Conservation (phyloP, 2,329 filamentous ascomycete species). For the Aureobasidium zeae region DNA sequence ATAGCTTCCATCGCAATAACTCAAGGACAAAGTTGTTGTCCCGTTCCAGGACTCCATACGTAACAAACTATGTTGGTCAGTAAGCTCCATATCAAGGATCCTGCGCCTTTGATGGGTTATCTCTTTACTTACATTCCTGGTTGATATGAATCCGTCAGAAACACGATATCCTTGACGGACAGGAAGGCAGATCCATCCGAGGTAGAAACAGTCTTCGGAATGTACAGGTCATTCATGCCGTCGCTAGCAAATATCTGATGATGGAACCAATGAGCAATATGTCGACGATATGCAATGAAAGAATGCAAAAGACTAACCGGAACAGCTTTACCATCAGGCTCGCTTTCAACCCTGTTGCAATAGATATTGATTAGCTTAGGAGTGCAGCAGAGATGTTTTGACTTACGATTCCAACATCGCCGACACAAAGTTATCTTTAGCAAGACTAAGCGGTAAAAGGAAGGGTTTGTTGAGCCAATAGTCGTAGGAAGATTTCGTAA, state of each 20-base stretch:
- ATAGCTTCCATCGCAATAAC: neutral
- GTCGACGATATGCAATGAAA: neutral
- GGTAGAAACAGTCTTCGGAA: neutral
- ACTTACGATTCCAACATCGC: neutral
- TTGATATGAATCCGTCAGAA: neutral
- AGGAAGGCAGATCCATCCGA: neutral
- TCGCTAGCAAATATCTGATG: neutral
- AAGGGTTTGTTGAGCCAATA: neutral
- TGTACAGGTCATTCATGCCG: neutral
- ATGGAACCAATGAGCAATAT: neutral
- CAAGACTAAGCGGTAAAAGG: neutral
- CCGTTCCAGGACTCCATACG: neutral
- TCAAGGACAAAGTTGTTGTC: neutral
- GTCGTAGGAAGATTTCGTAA: neutral
- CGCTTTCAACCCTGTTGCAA: neutral
- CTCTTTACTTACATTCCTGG: neutral
- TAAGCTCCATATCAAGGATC: neutral
- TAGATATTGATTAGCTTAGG: neutral
- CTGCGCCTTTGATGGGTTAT: neutral
- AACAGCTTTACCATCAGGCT: neutral
- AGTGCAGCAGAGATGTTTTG: neutral
- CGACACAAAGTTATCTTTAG: slow-evolving; percentile 1
- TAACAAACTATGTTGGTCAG: neutral
- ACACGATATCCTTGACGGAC: neutral
- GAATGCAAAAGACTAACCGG: neutral